Evolutionary conservation across 345 rosid genomes (phyloP).

Genomic region (Populus tremula): DNA sequence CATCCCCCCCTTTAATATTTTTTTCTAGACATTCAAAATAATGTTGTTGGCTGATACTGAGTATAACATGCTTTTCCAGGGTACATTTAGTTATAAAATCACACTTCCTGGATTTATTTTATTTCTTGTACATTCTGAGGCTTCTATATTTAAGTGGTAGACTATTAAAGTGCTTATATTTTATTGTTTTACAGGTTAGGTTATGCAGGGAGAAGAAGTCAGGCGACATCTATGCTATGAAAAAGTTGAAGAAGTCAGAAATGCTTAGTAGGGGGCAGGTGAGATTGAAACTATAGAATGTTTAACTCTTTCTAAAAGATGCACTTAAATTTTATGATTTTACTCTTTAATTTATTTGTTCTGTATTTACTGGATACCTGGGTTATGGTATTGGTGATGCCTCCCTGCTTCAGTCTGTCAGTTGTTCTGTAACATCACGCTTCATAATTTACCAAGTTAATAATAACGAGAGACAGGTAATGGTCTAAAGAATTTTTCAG

Average conservation of each 20-base stretch:
- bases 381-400: background rate
- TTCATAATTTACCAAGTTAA: background rate
- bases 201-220: slow-evolving; percentile 79
- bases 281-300: slow-evolving; percentile 21
- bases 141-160: background rate
- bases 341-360: background rate
- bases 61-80: background rate
- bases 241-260: slow-evolving; percentile 92
- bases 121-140: background rate
- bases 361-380: background rate
- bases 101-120: slow-evolving; percentile 1
- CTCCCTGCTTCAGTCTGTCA: background rate
- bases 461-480: background rate
- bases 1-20: no score
- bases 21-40: background rate
- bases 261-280: slow-evolving; percentile 99
- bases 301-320: background rate
- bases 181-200: slow-evolving; percentile 59
- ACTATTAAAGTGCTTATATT: slow-evolving; percentile 3
- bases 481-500: background rate
- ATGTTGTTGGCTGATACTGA: background rate
- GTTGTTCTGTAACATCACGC: background rate
- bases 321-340: background rate
- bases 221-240: slow-evolving; percentile 87
- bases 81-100: background rate